Evolutionary conservation across 768 basidiomycete genomes (phyloP).

Genomic region (Mycena leptocephala): DNA sequence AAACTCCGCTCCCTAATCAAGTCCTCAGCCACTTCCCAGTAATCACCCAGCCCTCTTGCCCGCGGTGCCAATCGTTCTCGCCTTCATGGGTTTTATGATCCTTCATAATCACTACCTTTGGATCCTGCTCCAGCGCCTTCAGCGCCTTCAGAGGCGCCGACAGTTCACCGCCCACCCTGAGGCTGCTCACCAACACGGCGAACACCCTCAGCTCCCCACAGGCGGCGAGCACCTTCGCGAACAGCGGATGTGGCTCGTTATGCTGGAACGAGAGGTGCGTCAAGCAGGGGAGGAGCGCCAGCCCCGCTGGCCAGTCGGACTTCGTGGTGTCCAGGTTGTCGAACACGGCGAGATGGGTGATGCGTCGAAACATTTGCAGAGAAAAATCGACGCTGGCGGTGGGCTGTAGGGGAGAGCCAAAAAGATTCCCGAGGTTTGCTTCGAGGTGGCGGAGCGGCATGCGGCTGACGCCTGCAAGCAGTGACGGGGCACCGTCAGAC

Average conservation of each 20-base stretch:
- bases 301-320: neutral
- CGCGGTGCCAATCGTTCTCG: neutral
- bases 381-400: neutral
- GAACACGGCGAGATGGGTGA: neutral
- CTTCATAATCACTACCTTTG: neutral
- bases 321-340: neutral
- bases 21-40: neutral
- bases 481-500: neutral
- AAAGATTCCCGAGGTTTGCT: neutral
- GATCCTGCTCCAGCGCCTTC: neutral
- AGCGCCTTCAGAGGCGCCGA: neutral
- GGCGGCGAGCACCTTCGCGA: neutral
- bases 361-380: neutral
- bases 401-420: neutral
- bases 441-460: neutral
- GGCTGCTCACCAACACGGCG: neutral
- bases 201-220: neutral
- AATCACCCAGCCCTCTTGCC: neutral
- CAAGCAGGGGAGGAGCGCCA: neutral
- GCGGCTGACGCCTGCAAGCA: neutral
- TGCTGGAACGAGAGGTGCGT: neutral
- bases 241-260: neutral
- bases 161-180: neutral
- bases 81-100: neutral
- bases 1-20: neutral